A percentile compares a stretch with the other conserved stretches of the same genome.
phyloP scores from a whole-genome alignment of 1,139 yeast species.

The Kodamaea arcana region DNA sequence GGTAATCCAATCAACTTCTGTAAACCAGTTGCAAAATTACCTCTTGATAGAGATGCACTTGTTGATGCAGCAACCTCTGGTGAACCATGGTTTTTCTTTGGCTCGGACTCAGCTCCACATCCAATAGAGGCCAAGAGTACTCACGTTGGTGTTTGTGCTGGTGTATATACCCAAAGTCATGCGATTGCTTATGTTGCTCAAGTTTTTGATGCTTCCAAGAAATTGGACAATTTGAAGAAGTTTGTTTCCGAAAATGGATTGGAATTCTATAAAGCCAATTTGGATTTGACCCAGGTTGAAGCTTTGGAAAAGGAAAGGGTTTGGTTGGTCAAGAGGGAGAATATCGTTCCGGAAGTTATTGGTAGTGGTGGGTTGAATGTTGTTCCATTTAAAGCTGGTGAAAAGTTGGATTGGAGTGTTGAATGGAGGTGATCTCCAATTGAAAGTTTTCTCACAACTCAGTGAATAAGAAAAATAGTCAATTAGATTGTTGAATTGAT shows the following conservation, averaged over 20 bases:
- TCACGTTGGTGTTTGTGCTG: conserved; percentile 89
- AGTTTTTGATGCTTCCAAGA: conserved; percentile 64
- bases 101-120: conserved; percentile 98
- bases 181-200: conserved; percentile 84
- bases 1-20: conserved; percentile 94
- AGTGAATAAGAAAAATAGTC: too few relatives aligned
- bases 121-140: conserved; percentile 73
- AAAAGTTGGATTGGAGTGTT: conserved; percentile 65
- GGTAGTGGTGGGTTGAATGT: conserved; percentile 50
- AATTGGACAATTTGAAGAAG: conserved; percentile 59
- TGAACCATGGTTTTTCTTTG: conserved; percentile 89
- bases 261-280: conserved; percentile 57
- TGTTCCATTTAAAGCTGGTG: conserved; percentile 90
- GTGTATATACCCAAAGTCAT: conserved; percentile 87
- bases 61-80: conserved; percentile 90
- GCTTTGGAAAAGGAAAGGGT: conserved; percentile 44
- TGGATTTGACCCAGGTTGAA: conserved; percentile 29
- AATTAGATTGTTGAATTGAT: too few relatives aligned
- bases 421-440: conserved; percentile 77
- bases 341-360: conserved; percentile 57
- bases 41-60: conserved; percentile 75
- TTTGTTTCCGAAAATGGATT: conserved; percentile 79
- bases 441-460: too few relatives aligned
- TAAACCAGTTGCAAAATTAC: conserved; percentile 95
- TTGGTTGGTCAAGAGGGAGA: conserved; percentile 45